Evolutionary conservation across 2,329 filamentous ascomycete species (phyloP), one percentile per base, ranked within the genome.

Genomic region (Hypoxylon rubiginosum): DNA sequence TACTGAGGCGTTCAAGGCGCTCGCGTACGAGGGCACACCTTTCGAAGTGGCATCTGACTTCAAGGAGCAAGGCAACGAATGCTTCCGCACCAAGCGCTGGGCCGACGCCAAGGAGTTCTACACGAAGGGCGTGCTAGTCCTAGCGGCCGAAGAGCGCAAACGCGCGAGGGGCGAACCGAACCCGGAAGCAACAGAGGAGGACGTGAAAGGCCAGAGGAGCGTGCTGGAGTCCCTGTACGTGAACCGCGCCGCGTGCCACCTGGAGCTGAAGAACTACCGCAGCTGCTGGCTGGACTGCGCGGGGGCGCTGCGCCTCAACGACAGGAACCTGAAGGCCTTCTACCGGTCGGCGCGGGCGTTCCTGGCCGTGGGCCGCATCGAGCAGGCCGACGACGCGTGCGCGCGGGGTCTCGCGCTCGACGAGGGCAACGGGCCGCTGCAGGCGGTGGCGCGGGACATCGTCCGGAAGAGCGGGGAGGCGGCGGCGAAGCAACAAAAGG

Each of bases 1-100:
- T 71, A 84, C 97, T 0, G 94, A 97, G 73, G 97, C 96, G 0
- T 85, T 99, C 65, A 91, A 92, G 76, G 95, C 96, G 0, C 83
- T 99, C 41, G 93, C 93, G 30, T 97, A 97, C 77, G 96, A 99
- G 82, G 97, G 96, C 19, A 94, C 94, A 8, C 89, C 92, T 52
- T 85, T 90, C 9, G 95, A 98, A 78, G 91, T 97, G 67, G 92
- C 90, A 19, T 82, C 86, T 48, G 93, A 93, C 70, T 97, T 97
- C 82, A 93, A 96, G 74, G 91, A 95, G 77, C 92, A 93, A 71
- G 96, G 96, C 34, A 99, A 99, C 78, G 95, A 98, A 74, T 90
- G 88, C 74, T 97, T 97, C 76, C 85, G 86, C 72, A 84, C 85
- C 59, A 90, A 89, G 78, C 84, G 88, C 51, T 97, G 91, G 89